Evolutionary conservation across 1,284 basidiomycete species (phyloP).

Genomic region (Trichosporon asahii): DNA sequence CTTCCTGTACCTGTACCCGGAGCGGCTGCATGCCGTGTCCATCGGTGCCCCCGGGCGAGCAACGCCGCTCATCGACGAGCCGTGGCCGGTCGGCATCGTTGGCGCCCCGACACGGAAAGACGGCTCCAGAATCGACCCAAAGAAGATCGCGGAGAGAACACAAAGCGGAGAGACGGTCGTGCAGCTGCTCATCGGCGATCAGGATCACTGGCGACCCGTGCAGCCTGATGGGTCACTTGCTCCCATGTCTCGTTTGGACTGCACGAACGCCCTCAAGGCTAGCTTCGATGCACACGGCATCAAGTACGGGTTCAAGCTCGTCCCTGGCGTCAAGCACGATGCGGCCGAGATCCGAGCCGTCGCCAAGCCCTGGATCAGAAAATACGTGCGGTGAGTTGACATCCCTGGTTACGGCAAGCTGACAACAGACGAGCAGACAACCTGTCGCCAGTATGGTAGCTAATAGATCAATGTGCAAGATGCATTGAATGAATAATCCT

Average conservation of each 20-base stretch:
- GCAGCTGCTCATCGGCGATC: slow-evolving; percentile 22
- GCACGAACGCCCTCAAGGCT: slow-evolving; percentile 16
- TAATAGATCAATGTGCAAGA: background rate
- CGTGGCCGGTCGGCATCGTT: slow-evolving; percentile 22
- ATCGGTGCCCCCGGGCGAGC: slow-evolving; percentile 29
- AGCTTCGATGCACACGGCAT: slow-evolving; percentile 21
- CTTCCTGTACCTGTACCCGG: slow-evolving; percentile 29
- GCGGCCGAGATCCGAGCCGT: slow-evolving; percentile 15
- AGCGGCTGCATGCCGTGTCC: slow-evolving; percentile 21
- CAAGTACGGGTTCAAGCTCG: slow-evolving; percentile 13
- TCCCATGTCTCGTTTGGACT: slow-evolving; percentile 16
- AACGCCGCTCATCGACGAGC: slow-evolving; percentile 17
- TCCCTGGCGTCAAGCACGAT: slow-evolving; percentile 20
- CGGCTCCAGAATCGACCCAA: background rate
- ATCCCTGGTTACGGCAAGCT: background rate
- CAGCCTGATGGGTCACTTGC: slow-evolving; percentile 20
- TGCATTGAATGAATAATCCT: slow-evolving; percentile 6
- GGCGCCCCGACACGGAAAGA: slow-evolving; percentile 10
- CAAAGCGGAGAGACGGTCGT: background rate
- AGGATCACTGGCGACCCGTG: slow-evolving; percentile 20
- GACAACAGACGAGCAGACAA: background rate
- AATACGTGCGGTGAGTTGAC: background rate
- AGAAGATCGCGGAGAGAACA: slow-evolving; percentile 1
- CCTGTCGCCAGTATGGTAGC: background rate
- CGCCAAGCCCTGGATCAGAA: slow-evolving; percentile 20